Base-by-base conservation (phyloP, 2,329 filamentous ascomycete genomes). In the Penicillium sp. region DNA sequence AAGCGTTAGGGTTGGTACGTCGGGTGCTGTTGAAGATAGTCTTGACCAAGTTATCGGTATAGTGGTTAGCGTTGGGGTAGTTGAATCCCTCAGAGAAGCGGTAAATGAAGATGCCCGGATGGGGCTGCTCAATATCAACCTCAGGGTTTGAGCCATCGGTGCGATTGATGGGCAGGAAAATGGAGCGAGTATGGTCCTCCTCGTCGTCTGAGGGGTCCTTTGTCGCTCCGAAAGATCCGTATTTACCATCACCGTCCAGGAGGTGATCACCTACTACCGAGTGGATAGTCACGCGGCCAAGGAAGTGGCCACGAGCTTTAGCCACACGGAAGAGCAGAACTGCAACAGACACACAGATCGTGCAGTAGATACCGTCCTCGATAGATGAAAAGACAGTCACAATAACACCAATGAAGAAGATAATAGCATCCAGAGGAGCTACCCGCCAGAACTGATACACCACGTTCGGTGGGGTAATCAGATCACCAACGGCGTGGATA, bases 381-480 rank as follows among this genome's bases (percentile, higher is more conserved):
- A 99, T 97, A 28, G 83, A 87, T 3, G 86, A 82, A 76, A 99
- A 97, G 40, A 99, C 75, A 0, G 92, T 96, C 46, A 97, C 89
- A 28, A 97, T 75, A 1, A 99, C 92, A 73, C 94, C 94, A 11
- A 90, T 84, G 65, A 97, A 93, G 81, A 97, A 99, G 70, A 97
- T 92, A 45, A 94, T 65, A 0, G 95, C 90, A 70, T 99, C 94
- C 2, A 97, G 70, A 0, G 94, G 94, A 0, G 91, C 94, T 5
- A 96, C 90, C 37, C 87, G 85, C 93, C 93, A 99, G 77, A 97
- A 99, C 67, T 94, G 89, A 73, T 96, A 96, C 11, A 97, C 83
- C 0, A 89, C 92, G 71, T 96, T 92, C 4, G 93, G 93, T 0
- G 91, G 87, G 0, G 92, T 96, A 71, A 97, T 90, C 51, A 99